Evolutionary conservation across 2,329 filamentous ascomycete species (phyloP).

Genomic region (Colletotrichum spinosum): DNA sequence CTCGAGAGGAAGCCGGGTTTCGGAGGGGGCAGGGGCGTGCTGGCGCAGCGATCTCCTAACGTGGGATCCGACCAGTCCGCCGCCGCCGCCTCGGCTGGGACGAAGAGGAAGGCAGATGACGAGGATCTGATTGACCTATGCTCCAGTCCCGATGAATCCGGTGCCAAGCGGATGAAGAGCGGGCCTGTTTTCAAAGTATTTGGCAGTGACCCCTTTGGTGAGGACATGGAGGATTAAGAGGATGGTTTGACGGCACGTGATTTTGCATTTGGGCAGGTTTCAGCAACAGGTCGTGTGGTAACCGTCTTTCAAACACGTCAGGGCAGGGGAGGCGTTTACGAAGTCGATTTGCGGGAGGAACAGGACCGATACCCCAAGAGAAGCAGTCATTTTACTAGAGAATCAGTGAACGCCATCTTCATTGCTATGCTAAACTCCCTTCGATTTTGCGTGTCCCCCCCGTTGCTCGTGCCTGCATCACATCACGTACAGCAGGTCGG

Average conservation of each 20-base stretch:
- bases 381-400: background rate
- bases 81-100: background rate
- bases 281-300: no score
- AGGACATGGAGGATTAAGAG: conserved; percentile 30
- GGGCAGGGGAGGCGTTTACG: no score
- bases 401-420: conserved; percentile 4
- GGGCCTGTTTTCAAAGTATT: background rate
- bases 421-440: conserved; percentile 16
- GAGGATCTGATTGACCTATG: conserved; percentile 32
- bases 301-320: no score
- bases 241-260: background rate
- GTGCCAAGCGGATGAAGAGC: conserved; percentile 19
- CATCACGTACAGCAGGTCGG: conserved; percentile 35
- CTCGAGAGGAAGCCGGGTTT: conserved; percentile 8
- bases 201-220: conserved; percentile 8
- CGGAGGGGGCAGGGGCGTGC: background rate
- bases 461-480: background rate
- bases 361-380: conserved; percentile 20
- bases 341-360: no score
- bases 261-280: background rate
- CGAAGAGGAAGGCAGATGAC: conserved; percentile 24
- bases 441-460: background rate
- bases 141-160: background rate
- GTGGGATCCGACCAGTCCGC: background rate
- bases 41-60: conserved; percentile 20